Percentiles rank a stretch among this genome's conserved stretches.
Conservation (phyloP, 352 stramenopile genomes). For the Globisporangium barbulae region DNA sequence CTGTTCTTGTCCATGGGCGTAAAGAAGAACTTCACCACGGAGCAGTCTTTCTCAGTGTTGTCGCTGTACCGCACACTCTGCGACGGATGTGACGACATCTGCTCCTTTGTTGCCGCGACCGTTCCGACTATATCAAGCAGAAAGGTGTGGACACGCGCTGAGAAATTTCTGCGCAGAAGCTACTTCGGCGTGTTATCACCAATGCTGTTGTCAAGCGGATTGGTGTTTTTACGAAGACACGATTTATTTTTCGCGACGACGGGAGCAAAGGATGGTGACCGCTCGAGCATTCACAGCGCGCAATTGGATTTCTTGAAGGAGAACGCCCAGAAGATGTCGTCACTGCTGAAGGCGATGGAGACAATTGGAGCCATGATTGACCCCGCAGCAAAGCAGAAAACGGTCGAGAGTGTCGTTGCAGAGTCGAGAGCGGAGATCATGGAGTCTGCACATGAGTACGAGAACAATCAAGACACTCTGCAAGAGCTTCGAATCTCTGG, state of each 20-base stretch:
- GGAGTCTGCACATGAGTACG: constrained; percentile 83
- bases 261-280: background rate
- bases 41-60: constrained; percentile 9
- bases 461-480: constrained; percentile 71
- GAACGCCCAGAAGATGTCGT: constrained; percentile 26
- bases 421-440: constrained; percentile 48
- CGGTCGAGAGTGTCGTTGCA: constrained; percentile 44
- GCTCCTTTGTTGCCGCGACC: background rate
- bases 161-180: constrained; percentile 10
- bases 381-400: constrained; percentile 23
- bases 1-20: constrained; percentile 22
- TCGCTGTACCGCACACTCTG: constrained; percentile 14
- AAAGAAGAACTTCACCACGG: background rate
- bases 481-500: constrained; percentile 73
- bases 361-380: constrained; percentile 29
- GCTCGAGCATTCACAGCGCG: background rate
- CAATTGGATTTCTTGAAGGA: constrained; percentile 20
- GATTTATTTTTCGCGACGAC: constrained; percentile 18
- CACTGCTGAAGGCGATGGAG: constrained; percentile 36
- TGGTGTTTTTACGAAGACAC: constrained; percentile 29
- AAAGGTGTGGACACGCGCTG: constrained; percentile 8
- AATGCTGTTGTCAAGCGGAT: constrained; percentile 37
- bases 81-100: constrained; percentile 14
- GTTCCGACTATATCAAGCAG: background rate
- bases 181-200: constrained; percentile 28